Percentiles rank a stretch among this genome's conserved stretches.
phyloP scores from a whole-genome alignment of 2,329 filamentous ascomycete species.

The Alternaria consortialis region DNA sequence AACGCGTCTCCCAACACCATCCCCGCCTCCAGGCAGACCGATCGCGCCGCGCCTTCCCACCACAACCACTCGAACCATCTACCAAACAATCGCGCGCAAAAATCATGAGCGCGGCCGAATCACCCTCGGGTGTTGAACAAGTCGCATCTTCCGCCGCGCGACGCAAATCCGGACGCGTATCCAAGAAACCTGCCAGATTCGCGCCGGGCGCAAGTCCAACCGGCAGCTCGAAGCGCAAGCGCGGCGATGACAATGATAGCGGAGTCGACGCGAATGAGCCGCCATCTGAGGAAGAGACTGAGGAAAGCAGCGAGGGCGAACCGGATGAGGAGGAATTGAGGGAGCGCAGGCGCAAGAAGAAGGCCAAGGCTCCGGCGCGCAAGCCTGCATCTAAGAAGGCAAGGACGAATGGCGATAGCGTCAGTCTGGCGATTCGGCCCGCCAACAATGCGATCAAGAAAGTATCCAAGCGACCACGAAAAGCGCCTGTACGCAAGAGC shows the following conservation, averaged over 20 bases:
- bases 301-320: conserved; percentile 49
- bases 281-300: conserved; percentile 40
- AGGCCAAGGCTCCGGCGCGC: conserved; percentile 36
- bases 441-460: conserved; percentile 52
- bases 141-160: conserved; percentile 43
- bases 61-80: conserved; percentile 12
- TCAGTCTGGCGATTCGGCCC: conserved; percentile 65
- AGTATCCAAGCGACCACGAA: conserved; percentile 54
- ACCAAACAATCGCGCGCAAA: conserved; percentile 26
- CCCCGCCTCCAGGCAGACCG: conserved; percentile 30
- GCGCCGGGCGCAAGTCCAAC: conserved; percentile 41
- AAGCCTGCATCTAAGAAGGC: conserved; percentile 62
- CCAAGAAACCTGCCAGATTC: conserved; percentile 48
- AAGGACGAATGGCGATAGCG: conserved; percentile 62
- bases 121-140: conserved; percentile 35
- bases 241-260: conserved; percentile 40
- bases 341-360: conserved; percentile 47
- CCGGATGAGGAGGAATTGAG: conserved; percentile 52
- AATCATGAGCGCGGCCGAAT: conserved; percentile 45
- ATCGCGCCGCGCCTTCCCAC: conserved; percentile 21
- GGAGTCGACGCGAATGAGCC: conserved; percentile 40
- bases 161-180: conserved; percentile 54
- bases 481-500: conserved; percentile 61
- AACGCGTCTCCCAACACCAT: conserved; percentile 30
- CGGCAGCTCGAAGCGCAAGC: conserved; percentile 49